Evolutionary conservation across 2,329 filamentous ascomycete genomes (phyloP).

Genomic region (Cadophora sp.): DNA sequence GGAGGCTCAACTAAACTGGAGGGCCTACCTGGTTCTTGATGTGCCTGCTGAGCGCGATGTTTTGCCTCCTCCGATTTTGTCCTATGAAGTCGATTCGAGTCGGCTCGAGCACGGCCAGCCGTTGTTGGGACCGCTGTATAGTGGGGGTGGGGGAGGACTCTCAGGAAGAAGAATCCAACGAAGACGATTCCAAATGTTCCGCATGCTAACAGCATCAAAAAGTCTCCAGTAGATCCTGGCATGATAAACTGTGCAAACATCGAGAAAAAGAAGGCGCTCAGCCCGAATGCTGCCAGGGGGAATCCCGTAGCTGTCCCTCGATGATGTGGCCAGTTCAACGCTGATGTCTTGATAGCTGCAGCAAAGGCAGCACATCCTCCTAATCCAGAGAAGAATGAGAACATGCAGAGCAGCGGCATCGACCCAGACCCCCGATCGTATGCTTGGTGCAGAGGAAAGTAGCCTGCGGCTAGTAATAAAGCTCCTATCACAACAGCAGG

Average conservation of each 20-base stretch:
- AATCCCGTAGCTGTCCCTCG: conserved; percentile 94
- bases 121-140: conserved; percentile 51
- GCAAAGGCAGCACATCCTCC: conserved; percentile 93
- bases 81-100: conserved; percentile 49
- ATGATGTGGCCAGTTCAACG: conserved; percentile 89
- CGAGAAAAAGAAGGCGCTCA: conserved; percentile 97
- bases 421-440: conserved; percentile 72
- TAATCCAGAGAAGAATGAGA: conserved; percentile 83
- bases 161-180: conserved; percentile 83
- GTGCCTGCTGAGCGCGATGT: conserved; percentile 47
- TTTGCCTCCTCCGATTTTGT: conserved; percentile 55
- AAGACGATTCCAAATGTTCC: conserved; percentile 82
- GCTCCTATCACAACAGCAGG: conserved; percentile 79
- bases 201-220: conserved; percentile 79
- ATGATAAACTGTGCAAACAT: conserved; percentile 78
- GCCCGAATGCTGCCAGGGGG: conserved; percentile 87
- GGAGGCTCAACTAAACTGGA: conserved; percentile 43
- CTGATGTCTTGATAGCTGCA: conserved; percentile 84
- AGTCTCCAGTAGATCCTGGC: conserved; percentile 81
- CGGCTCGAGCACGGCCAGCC: conserved; percentile 44
- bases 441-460: conserved; percentile 83
- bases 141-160: conserved; percentile 66
- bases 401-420: conserved; percentile 75
- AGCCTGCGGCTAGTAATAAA: conserved; percentile 76
- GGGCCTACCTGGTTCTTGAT: conserved; percentile 71